Base-by-base conservation (phyloP, 495 filamentous ascomycete species). In the Aspergillus campestris region DNA sequence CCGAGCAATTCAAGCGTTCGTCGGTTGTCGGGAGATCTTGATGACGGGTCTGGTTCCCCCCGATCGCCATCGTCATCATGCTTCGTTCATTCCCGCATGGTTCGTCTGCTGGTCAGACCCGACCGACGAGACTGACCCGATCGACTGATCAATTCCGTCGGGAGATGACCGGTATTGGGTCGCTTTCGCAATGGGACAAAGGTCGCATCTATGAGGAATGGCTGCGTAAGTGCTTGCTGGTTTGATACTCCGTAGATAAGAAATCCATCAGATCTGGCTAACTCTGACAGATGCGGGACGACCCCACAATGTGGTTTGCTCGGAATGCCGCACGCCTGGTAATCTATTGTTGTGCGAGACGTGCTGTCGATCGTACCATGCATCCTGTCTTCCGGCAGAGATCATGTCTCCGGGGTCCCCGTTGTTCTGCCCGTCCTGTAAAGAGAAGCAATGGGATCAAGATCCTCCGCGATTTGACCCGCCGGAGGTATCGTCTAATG, bases 331-430 rank as follows among this genome's bases (percentile, higher is more conserved):
- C 7, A 52, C 51, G 9, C 62, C 64, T 3, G 52, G 56, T 28
- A 47, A 56, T 31, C 28, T 67, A 28, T 52, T 65, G 28, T 41
- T 36, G 6, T 67, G 64, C 45, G 49, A 50, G 34, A 62, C 60
- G 1, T 67, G 64, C 48, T 64, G 60, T 46, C 56, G 64, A 47
- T 58, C 64, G 11, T 65, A 65, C 41, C 64, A 67, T 44, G 40
- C 41, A 34, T 43, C 49, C n/a, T 67, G 64, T 34, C 37, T 67
- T 15, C 14, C 50, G 15, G 31, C 39, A 30, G 34, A 32, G 9
- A 39, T 41, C 9, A 13, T 38, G 4, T 13, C 44, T 43, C 3
- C 12, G 8, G 11, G 18, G 5, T 4, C 34, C 6, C 34, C 48
- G 6, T 64, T 64, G 40, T 35, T 56, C 40, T 66, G 60, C 15